A percentile compares a stretch with the other conserved stretches of the same genome.
Evolutionary conservation across 2,329 filamentous ascomycete genomes (phyloP).

Genomic region (Beauveria caledonica): DNA sequence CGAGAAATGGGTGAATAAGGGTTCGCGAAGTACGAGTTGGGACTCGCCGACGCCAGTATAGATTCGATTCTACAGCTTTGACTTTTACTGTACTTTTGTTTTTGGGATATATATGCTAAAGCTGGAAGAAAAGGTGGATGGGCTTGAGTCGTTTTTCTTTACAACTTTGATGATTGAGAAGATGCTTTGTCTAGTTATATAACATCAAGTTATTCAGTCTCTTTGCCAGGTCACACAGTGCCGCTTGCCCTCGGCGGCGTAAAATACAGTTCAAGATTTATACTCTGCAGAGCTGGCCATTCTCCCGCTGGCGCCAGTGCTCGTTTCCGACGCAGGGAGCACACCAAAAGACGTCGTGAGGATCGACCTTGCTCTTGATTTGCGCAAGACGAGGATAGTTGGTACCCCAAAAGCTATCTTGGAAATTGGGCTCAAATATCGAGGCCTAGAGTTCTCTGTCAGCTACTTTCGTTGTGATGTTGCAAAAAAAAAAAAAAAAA

Average conservation of each 20-base stretch:
- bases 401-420: slow-evolving; percentile 33
- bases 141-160: neutral
- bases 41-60: slow-evolving; percentile 3
- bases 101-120: neutral
- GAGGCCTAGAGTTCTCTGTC: slow-evolving; percentile 21
- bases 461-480: neutral
- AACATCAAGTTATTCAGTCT: neutral
- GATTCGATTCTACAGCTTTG: neutral
- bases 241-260: neutral
- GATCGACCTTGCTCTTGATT: slow-evolving; percentile 40
- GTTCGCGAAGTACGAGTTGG: neutral
- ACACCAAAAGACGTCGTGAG: slow-evolving; percentile 40
- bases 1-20: neutral
- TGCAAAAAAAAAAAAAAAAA: neutral
- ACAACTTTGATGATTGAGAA: neutral
- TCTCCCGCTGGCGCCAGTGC: slow-evolving; percentile 23
- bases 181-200: neutral
- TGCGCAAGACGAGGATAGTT: slow-evolving; percentile 36
- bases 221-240: neutral
- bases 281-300: slow-evolving; percentile 21
- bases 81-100: neutral
- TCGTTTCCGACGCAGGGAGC: slow-evolving; percentile 39
- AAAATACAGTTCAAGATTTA: neutral
- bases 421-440: slow-evolving; percentile 29
- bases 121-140: neutral